A percentile compares a stretch with the other conserved stretches of the same genome.
Conservation (phyloP, 148 eudicot genomes). For the Cornus florida region DNA sequence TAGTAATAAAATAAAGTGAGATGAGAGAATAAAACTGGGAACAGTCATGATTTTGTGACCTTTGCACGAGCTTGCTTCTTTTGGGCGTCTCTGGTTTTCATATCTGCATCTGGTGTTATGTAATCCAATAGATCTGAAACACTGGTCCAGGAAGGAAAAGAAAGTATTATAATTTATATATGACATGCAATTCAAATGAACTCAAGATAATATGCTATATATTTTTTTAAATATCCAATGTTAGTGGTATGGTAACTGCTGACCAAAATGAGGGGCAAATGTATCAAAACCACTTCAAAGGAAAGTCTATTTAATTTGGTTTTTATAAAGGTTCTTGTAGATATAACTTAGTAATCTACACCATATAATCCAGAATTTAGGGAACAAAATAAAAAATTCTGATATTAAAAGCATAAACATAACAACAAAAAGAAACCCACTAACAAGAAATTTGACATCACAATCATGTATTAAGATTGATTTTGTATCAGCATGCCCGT, state of each 20-base stretch:
- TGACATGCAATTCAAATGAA: neutral
- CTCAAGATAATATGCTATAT: neutral
- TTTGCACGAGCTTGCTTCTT: conserved; percentile 94
- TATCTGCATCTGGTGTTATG: conserved; percentile 85
- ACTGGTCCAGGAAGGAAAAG: conserved; percentile 42
- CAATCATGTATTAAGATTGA: neutral
- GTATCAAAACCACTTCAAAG: neutral
- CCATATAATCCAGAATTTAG: neutral
- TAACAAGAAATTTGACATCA: neutral
- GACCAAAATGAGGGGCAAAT: neutral
- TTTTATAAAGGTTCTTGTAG: neutral
- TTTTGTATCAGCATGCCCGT: neutral
- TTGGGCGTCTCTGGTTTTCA: conserved; percentile 87
- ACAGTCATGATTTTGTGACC: conserved; percentile 35
- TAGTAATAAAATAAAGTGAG: neutral
- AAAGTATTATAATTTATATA: neutral
- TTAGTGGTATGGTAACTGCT: neutral
- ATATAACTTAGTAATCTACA: neutral
- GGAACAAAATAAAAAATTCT: neutral
- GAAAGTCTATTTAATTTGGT: neutral
- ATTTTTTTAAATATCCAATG: neutral
- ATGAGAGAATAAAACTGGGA: conserved; percentile 13
- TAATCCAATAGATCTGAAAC: conserved; percentile 94
- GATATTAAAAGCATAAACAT: neutral
- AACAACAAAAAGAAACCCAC: neutral